phyloP scores from a whole-genome alignment of 345 rosid genomes.

The Populus simonii region DNA sequence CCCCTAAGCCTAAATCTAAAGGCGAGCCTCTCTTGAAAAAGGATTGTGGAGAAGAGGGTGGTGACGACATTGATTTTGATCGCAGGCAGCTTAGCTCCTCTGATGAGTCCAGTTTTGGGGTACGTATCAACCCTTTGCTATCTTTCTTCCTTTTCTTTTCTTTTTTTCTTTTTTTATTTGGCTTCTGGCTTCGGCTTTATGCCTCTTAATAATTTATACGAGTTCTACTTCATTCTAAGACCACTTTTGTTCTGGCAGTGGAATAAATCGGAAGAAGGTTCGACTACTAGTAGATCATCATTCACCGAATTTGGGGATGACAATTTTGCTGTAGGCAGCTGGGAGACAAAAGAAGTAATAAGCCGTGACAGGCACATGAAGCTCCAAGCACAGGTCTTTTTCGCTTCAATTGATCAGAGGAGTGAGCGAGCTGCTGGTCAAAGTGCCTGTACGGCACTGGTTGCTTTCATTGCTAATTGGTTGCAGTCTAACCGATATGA shows the following conservation, averaged over 20 bases:
- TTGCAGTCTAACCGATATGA: conserved; percentile 48
- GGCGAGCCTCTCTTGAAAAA: conserved; percentile 59
- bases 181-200: background rate
- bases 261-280: conserved; percentile 40
- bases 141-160: too few relatives aligned
- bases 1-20: conserved; percentile 37
- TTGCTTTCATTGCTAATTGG: conserved; percentile 62
- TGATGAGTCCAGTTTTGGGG: conserved; percentile 52
- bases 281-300: conserved; percentile 39
- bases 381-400: conserved; percentile 54
- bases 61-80: conserved; percentile 60
- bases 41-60: conserved; percentile 53
- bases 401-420: conserved; percentile 69
- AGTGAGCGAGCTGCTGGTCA: conserved; percentile 70
- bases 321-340: conserved; percentile 53
- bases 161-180: background rate
- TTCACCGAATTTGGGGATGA: conserved; percentile 61
- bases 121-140: conserved; percentile 7
- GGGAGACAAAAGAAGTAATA: conserved; percentile 56
- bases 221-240: background rate
- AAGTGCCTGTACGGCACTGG: conserved; percentile 74
- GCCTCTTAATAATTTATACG: background rate
- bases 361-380: conserved; percentile 61
- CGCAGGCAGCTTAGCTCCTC: conserved; percentile 59
- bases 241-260: conserved; percentile 29